Percentiles rank a stretch among this genome's conserved stretches.
phyloP scores from a whole-genome alignment of 2,329 filamentous ascomycete genomes.

The Periconia digitata region DNA sequence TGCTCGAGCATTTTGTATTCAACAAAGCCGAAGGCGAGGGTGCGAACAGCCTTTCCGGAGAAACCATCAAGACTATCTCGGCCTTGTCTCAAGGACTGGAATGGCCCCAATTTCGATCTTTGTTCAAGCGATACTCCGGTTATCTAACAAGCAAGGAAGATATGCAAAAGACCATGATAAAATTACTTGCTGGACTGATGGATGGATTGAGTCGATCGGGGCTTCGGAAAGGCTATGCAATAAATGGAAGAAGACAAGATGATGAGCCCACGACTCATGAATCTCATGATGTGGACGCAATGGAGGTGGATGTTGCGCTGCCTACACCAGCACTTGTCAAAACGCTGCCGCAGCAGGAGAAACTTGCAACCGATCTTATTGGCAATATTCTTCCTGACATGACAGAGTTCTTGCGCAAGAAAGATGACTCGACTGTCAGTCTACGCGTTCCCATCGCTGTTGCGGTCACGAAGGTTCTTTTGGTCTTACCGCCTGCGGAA shows the following conservation, averaged over 20 bases:
- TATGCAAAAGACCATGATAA: slow-evolving; percentile 81
- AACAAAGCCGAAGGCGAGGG: slow-evolving; percentile 75
- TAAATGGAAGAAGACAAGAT: slow-evolving; percentile 44
- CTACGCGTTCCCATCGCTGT: slow-evolving; percentile 87
- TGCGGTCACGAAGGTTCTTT: slow-evolving; percentile 83
- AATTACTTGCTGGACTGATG: slow-evolving; percentile 77
- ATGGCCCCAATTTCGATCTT: slow-evolving; percentile 86
- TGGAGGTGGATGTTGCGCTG: slow-evolving; percentile 26
- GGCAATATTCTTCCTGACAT: slow-evolving; percentile 77
- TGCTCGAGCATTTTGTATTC: slow-evolving; percentile 93
- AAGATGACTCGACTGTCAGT: slow-evolving; percentile 92
- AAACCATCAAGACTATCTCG: slow-evolving; percentile 80
- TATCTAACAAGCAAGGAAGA: slow-evolving; percentile 81
- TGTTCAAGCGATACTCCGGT: slow-evolving; percentile 79
- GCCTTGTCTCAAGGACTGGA: slow-evolving; percentile 74
- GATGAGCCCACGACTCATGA: slow-evolving; percentile 30
- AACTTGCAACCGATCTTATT: slow-evolving; percentile 71
- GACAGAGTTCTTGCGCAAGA: slow-evolving; percentile 84
- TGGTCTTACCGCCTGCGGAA: slow-evolving; percentile 72
- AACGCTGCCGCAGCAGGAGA: slow-evolving; percentile 67
- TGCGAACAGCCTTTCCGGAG: slow-evolving; percentile 80
- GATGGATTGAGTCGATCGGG: slow-evolving; percentile 69
- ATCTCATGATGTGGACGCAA: slow-evolving; percentile 12
- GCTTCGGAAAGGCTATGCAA: slow-evolving; percentile 35
- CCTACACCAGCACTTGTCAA: slow-evolving; percentile 53